These are phyloP conservation scores for Phytophthora pseudosyringae DNA, from an alignment of 352 stramenopile genomes.

Conservation along the genomic window DNA sequence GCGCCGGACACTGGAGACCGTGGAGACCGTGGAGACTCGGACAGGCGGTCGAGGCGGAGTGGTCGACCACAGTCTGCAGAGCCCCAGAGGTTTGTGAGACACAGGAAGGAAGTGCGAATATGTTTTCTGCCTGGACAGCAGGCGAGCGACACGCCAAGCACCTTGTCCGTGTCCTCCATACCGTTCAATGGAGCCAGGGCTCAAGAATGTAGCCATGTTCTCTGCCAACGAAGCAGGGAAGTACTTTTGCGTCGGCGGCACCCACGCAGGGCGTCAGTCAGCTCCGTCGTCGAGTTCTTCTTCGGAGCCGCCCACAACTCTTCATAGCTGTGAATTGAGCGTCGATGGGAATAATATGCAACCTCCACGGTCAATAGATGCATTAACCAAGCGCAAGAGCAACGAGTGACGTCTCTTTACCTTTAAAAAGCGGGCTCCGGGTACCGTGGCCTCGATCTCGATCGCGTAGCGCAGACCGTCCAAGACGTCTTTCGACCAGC, in stretches of 20 bases:
- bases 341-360: too few species aligned
- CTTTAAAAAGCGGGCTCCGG: too few species aligned
- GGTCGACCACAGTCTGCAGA: background rate
- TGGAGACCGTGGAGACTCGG: conserved; percentile 22
- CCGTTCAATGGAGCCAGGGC: conserved; percentile 8
- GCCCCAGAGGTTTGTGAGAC: conserved; percentile 15
- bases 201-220: conserved; percentile 26
- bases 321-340: too few species aligned
- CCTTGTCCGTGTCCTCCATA: conserved; percentile 19
- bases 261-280: too few species aligned
- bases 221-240: conserved; percentile 19
- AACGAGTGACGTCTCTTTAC: too few species aligned
- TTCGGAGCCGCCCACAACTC: too few species aligned
- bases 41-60: conserved; percentile 22
- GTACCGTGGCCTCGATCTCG: too few species aligned
- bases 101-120: conserved; percentile 30
- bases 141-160: conserved; percentile 7
- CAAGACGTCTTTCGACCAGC: too few species aligned
- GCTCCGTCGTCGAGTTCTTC: too few species aligned
- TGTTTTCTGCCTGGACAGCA: conserved; percentile 30
- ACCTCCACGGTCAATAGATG: too few species aligned
- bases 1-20: conserved; percentile 17
- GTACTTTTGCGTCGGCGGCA: background rate
- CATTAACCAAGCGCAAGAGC: too few species aligned
- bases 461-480: too few species aligned